Base-by-base conservation (phyloP, 164 flowering plant genomes). In the Brasenia schreberi region DNA sequence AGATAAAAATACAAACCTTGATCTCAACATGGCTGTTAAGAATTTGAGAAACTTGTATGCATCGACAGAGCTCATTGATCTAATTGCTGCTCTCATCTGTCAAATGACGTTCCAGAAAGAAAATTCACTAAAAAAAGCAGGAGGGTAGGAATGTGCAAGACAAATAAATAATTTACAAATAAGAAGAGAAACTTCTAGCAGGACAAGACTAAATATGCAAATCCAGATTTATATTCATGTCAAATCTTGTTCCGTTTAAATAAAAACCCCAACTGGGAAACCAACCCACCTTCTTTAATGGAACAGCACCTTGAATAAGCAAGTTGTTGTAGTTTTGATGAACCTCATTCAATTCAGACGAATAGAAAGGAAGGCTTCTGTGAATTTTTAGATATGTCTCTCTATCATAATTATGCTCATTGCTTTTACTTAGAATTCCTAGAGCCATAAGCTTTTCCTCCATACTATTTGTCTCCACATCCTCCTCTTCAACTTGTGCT, bases 381-480 rank as follows among this genome's bases (percentile, higher is more conserved):
- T 75, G 59, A 18, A 65, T 65, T 69, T 39, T 19, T 19, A 61
- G 68, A 43, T 61, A 59, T 59, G 68, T 69, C 33, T 69, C 68
- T 61, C 42, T 67, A 27, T 62, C 43, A 33, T 44, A 53, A 67
- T 79, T 79, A 74, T 81, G 85, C 62, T 59, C 62, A 56, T 61
- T 71, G 43, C 67, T 61, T 61, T 61, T 23, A 23, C 18, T 63
- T 63, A 93, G 80, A 59, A 93, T 71, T 45, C 92, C 92, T 67
- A 82, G 65, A 59, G 85, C 79, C 74, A 84, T 85, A 62, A 93
- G 82, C 71, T 65, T 77, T 45, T 86, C 85, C 83, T 90, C 98
- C 82, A 93, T 78, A 73, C 81, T 76, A 66, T 66, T 49, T 19
- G 77, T 43, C 63, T 42, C 77, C 62, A 72, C 11, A 23, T 77